These are phyloP conservation scores for Xylaria palmicola DNA, from an alignment of 495 filamentous ascomycete genomes.

Conservation along the genomic window DNA sequence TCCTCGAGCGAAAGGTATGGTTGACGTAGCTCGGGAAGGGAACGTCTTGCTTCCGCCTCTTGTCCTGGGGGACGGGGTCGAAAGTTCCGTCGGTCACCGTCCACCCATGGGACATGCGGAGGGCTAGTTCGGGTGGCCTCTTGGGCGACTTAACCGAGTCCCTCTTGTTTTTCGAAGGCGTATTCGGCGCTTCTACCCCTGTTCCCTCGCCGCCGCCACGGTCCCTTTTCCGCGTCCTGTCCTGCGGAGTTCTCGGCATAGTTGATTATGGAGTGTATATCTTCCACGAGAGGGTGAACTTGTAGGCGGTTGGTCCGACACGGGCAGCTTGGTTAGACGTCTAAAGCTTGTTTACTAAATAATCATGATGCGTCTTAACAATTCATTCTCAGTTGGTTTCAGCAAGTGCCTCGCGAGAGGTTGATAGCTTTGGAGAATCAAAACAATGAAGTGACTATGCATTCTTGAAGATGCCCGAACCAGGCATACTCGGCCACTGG, in stretches of 20 bases:
- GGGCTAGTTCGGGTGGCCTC: background rate
- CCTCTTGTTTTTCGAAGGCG: background rate
- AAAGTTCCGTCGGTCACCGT: conserved; percentile 27
- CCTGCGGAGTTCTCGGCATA: too few species aligned
- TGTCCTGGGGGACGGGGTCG: conserved; percentile 14
- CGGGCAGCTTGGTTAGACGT: background rate
- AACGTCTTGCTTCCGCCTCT: conserved; percentile 21
- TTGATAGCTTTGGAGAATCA: background rate
- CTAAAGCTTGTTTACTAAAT: background rate
- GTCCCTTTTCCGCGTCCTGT: too few species aligned
- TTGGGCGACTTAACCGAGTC: background rate
- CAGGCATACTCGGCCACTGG: background rate
- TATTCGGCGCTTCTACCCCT: background rate
- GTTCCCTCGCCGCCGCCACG: too few species aligned
- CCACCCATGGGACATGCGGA: conserved; percentile 23
- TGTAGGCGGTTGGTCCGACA: too few species aligned
- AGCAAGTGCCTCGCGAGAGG: background rate
- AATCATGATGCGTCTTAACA: too few species aligned
- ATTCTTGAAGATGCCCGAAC: background rate
- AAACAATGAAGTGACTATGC: background rate
- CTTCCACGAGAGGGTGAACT: too few species aligned
- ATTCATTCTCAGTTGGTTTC: too few species aligned
- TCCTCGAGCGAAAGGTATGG: conserved; percentile 6
- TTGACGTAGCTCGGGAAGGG: conserved; percentile 19
- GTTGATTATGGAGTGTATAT: too few species aligned